A percentile compares a stretch with the other conserved stretches of the same genome.
Evolutionary conservation across 371 early-diverging fungal species (phyloP).

Genomic region (Mortierella sp.): DNA sequence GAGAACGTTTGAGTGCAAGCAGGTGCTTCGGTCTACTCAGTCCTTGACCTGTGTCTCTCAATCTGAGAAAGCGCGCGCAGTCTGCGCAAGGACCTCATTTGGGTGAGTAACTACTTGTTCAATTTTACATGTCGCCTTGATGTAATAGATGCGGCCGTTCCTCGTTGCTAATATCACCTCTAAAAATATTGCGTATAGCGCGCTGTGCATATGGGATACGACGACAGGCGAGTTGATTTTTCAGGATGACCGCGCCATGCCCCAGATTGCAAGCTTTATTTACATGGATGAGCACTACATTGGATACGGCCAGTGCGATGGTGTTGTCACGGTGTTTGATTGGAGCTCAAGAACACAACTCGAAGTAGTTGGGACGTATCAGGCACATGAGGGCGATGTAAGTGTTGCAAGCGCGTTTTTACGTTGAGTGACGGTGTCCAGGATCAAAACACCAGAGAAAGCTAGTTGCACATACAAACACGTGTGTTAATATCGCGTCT

Average conservation of each 20-base stretch:
- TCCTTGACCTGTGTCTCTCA: conserved; percentile 50
- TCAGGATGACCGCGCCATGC: conserved; percentile 49
- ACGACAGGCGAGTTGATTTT: conserved; percentile 46
- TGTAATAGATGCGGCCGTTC: background rate
- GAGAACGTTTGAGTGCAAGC: conserved; percentile 41
- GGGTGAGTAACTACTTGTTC: conserved; percentile 29
- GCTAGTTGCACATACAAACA: background rate
- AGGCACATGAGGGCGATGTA: conserved; percentile 56
- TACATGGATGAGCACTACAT: conserved; percentile 49
- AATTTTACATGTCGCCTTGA: background rate
- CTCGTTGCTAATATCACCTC: background rate
- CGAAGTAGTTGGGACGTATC: conserved; percentile 41
- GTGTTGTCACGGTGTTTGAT: conserved; percentile 49
- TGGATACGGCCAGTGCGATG: conserved; percentile 52
- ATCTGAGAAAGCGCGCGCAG: conserved; percentile 32
- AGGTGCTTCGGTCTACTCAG: conserved; percentile 32
- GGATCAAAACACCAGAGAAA: background rate
- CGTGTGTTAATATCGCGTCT: background rate
- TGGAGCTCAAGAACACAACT: conserved; percentile 47
- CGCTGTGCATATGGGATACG: conserved; percentile 44
- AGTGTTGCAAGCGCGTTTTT: background rate
- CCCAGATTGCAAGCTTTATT: conserved; percentile 47
- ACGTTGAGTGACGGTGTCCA: background rate
- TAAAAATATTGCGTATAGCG: conserved; percentile 18
- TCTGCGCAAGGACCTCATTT: conserved; percentile 52